These are phyloP conservation scores for Citrullus mucosospermus DNA, from an alignment of 306 rosid species.

Conservation along the genomic window DNA sequence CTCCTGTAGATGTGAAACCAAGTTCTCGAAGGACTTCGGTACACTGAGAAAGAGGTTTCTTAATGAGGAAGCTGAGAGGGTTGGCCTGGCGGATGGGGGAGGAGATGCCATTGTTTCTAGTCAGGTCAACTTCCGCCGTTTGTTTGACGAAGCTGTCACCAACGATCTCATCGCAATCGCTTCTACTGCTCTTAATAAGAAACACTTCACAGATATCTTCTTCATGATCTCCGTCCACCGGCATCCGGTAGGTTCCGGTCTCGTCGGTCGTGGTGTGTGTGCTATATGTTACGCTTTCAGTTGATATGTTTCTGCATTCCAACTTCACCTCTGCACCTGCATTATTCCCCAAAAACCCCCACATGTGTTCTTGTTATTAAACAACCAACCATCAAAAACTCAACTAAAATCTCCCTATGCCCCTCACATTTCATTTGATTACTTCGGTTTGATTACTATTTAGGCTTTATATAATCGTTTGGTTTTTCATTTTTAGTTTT, in stretches of 20 bases:
- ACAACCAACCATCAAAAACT: no score
- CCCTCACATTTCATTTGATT: no score
- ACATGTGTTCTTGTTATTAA: no score
- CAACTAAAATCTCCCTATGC: no score
- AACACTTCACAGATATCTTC: slow-evolving; percentile 46
- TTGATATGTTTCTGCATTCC: slow-evolving; percentile 31
- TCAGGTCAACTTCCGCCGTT: slow-evolving; percentile 39
- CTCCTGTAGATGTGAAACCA: slow-evolving; percentile 17
- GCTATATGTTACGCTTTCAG: slow-evolving; percentile 21
- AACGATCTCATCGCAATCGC: slow-evolving; percentile 31
- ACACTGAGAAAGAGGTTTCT: slow-evolving; percentile 21
- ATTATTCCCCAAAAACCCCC: no score
- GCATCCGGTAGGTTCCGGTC: slow-evolving; percentile 22
- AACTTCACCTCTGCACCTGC: slow-evolving; percentile 45
- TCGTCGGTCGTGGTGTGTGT: slow-evolving; percentile 26
- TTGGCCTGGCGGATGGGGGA: slow-evolving; percentile 33
- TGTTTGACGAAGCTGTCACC: slow-evolving; percentile 9
- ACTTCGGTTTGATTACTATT: no score
- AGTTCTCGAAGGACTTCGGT: slow-evolving; percentile 31
- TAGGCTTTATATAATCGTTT: no score
- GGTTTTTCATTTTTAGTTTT: no score
- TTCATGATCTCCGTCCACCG: slow-evolving; percentile 58
- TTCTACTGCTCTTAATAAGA: slow-evolving; percentile 25
- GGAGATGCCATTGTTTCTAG: slow-evolving; percentile 43
- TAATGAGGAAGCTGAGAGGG: slow-evolving; percentile 70